Conservation (phyloP, 2,329 filamentous ascomycete species). For the Fusarium virguliforme region DNA sequence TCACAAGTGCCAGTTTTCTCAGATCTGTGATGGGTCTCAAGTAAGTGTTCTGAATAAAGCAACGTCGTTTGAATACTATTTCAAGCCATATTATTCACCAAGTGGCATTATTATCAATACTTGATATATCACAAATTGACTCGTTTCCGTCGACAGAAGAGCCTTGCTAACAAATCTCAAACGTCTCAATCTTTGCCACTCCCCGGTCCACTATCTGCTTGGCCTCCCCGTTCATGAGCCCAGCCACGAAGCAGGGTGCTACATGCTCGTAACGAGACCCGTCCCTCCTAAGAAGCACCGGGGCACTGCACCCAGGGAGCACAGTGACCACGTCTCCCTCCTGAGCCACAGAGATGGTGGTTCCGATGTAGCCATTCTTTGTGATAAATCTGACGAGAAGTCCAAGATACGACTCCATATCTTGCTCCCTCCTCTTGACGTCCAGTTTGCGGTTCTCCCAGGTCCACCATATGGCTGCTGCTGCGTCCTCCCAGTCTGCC, state of each 20-base stretch:
- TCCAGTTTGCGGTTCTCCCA: not conserved
- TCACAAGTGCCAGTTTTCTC: no score
- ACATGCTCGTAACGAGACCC: not conserved
- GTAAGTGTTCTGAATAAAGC: no score
- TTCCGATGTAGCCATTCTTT: not conserved
- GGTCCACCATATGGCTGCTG: not conserved
- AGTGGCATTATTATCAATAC: no score
- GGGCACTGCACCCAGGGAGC: not conserved
- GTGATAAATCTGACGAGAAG: not conserved
- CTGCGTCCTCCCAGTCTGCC: not conserved
- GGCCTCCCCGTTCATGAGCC: not conserved
- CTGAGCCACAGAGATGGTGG: no score
- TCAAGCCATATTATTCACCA: no score
- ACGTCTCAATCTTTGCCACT: not conserved
- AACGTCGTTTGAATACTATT: no score
- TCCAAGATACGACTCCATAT: not conserved
- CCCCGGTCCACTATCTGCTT: not conserved
- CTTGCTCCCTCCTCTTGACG: not conserved
- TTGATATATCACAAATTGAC: not conserved
- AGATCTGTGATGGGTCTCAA: no score
- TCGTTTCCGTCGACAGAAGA: not conserved
- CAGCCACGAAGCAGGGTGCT: not conserved
- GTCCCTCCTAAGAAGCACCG: not conserved
- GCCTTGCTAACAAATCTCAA: conserved; percentile 3
- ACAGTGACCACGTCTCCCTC: not conserved